Evolutionary conservation across 768 basidiomycete genomes (phyloP), one percentile per base, ranked within the genome.

Genomic region (Termitomyces sp.): DNA sequence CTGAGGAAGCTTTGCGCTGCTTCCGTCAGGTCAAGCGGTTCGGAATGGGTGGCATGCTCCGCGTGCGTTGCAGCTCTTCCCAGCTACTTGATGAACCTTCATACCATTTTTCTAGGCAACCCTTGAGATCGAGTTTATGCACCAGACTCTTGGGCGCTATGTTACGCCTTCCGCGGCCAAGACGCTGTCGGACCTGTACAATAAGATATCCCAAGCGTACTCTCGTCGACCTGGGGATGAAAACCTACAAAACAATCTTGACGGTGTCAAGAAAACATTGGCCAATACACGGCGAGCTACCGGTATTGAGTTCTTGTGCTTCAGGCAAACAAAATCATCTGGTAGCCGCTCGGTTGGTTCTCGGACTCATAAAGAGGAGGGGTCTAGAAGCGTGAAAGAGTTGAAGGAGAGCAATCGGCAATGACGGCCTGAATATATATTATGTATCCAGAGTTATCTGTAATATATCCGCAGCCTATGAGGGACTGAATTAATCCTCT

Each of bases 11-110:
- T 0, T 76, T 98, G 55, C 80, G 78, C 14, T 91, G 87, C 71
- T 95, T 99, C 81, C 83, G 82, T 64, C 87, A 94, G 71, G 86
- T 98, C 43, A 88, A 87, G 66, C 82, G 87, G 50, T 98, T 97
- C 67, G 94, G 95, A 18, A 97, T 98, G 88, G 97, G 97, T 32
- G 97, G 97, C 9, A 98, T 98, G 97, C 80, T 99, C 45, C 85
- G 92, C 49, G 95, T 97, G 69, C 58, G 88, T 78, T 28, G 40
- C 30, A 35, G 43, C 2, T 33, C 24, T 40, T n/a, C 30, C 53
- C 48, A 58, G 44, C 49, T 3, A 28, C n/a, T 14, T 4, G 30
- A 44, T 16, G 56, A 14, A 40, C 20, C 8, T 18, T 62, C 13
- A 63, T 60, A 26, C 44, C 13, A 20, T 22, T 56, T 45, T 42